Conservation (phyloP, 2,329 filamentous ascomycete genomes). For the Diaporthe sp. region DNA sequence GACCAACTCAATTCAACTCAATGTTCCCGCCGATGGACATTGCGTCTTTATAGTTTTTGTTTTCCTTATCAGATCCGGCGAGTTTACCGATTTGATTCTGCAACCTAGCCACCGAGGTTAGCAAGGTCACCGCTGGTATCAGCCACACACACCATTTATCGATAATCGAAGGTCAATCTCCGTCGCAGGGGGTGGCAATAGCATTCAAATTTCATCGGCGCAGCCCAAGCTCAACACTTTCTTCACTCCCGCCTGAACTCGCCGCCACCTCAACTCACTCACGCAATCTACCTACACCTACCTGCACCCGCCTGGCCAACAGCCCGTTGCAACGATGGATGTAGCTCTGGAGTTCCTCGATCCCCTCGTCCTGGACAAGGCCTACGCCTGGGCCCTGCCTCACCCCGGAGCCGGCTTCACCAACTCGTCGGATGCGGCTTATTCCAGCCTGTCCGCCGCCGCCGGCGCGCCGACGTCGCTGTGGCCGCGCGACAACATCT, state of each 20-base stretch:
- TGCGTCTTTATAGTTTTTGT: neutral
- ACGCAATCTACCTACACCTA: neutral
- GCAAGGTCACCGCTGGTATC: neutral
- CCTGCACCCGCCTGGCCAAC: neutral
- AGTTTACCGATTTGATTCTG: neutral
- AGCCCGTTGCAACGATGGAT: conserved; percentile 47
- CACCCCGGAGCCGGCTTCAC: conserved; percentile 29
- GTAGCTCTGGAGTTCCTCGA: conserved; percentile 53
- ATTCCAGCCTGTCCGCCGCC: conserved; percentile 28
- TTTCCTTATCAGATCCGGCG: neutral
- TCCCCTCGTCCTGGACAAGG: conserved; percentile 52
- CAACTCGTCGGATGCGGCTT: conserved; percentile 15
- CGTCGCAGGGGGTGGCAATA: conserved; percentile 16
- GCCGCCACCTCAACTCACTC: neutral
- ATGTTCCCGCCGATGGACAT: neutral
- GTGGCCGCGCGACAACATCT: conserved; percentile 53
- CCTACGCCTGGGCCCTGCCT: conserved; percentile 52
- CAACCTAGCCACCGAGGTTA: neutral
- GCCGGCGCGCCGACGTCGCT: conserved; percentile 40
- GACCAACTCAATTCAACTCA: neutral
- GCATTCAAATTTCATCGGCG: conserved; percentile 17
- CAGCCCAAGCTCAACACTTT: neutral
- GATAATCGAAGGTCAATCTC: neutral
- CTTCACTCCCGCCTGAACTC: neutral
- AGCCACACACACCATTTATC: neutral